Evolutionary conservation across 1,284 basidiomycete genomes (phyloP).

Genomic region (Apiotrichum laibachii): DNA sequence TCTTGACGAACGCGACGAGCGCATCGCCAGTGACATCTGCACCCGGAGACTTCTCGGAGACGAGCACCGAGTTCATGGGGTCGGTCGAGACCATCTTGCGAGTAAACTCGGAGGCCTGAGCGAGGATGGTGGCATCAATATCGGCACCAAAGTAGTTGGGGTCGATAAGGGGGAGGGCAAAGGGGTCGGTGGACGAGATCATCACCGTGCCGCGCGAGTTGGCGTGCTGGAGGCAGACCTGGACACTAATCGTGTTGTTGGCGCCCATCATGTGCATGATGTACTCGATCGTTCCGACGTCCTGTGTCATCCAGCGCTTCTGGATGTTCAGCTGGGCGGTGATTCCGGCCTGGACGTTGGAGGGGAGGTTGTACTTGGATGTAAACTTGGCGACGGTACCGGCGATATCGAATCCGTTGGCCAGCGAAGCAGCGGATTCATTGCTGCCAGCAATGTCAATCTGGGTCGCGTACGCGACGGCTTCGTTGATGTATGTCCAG

Average conservation of each 20-base stretch:
- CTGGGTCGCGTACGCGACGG: conserved; percentile 39
- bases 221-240: conserved; percentile 48
- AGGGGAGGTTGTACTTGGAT: conserved; percentile 34
- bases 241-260: conserved; percentile 24
- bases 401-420: conserved; percentile 57
- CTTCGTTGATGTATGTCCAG: conserved; percentile 50
- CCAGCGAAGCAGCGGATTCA: conserved; percentile 24
- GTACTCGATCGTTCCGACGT: conserved; percentile 47
- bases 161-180: conserved; percentile 61
- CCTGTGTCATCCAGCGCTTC: conserved; percentile 31
- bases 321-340: conserved; percentile 38
- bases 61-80: conserved; percentile 33
- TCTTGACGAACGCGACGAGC: conserved; percentile 40
- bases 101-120: conserved; percentile 34
- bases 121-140: conserved; percentile 43
- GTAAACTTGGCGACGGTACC: conserved; percentile 69
- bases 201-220: conserved; percentile 50
- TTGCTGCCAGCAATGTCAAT: conserved; percentile 27
- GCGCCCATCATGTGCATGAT: conserved; percentile 42
- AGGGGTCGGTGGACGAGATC: conserved; percentile 59
- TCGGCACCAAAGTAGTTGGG: conserved; percentile 58
- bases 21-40: conserved; percentile 21
- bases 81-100: conserved; percentile 32
- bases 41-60: conserved; percentile 29
- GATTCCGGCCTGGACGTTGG: conserved; percentile 36